Percentiles rank a stretch among this genome's conserved stretches.
phyloP scores from a whole-genome alignment of 2,329 filamentous ascomycete species.

The Penicillium sp. region DNA sequence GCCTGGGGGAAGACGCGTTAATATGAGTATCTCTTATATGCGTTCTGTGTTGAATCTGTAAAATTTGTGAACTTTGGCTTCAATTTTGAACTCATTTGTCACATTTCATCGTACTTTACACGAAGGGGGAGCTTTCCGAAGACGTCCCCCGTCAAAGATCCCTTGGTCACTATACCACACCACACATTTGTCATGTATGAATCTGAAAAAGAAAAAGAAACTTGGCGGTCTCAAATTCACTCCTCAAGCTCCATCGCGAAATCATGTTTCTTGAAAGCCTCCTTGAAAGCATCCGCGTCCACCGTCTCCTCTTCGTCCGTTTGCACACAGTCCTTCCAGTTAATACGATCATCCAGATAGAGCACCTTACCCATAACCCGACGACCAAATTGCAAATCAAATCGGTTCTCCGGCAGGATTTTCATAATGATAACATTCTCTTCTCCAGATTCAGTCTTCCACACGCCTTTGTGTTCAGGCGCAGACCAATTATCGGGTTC shows the following conservation, averaged over 20 bases:
- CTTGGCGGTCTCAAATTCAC: background rate
- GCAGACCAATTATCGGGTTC: slow-evolving; percentile 9
- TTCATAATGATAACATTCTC: slow-evolving; percentile 72
- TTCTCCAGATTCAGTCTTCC: slow-evolving; percentile 42
- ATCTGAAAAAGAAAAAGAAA: background rate
- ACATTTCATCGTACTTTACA: slow-evolving; percentile 7
- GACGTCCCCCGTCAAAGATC: background rate
- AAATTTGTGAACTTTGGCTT: background rate
- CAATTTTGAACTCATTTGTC: slow-evolving; percentile 2
- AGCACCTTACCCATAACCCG: slow-evolving; percentile 85
- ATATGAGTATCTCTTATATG: background rate
- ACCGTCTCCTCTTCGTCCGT: slow-evolving; percentile 71
- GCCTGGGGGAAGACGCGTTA: background rate
- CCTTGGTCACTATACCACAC: background rate
- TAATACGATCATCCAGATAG: slow-evolving; percentile 69
- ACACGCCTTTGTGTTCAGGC: slow-evolving; percentile 2
- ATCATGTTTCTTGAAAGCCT: slow-evolving; percentile 80
- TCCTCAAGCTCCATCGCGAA: slow-evolving; percentile 58
- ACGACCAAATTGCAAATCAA: slow-evolving; percentile 88
- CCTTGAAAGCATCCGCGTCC: slow-evolving; percentile 76
- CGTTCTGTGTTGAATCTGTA: background rate
- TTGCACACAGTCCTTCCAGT: slow-evolving; percentile 85
- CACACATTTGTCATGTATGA: background rate
- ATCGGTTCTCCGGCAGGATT: slow-evolving; percentile 68
- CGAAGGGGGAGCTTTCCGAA: background rate